Evolutionary conservation across 2,329 filamentous ascomycete species (phyloP), one percentile per base, ranked within the genome.

Genomic region (Incumbomyces delicatus): DNA sequence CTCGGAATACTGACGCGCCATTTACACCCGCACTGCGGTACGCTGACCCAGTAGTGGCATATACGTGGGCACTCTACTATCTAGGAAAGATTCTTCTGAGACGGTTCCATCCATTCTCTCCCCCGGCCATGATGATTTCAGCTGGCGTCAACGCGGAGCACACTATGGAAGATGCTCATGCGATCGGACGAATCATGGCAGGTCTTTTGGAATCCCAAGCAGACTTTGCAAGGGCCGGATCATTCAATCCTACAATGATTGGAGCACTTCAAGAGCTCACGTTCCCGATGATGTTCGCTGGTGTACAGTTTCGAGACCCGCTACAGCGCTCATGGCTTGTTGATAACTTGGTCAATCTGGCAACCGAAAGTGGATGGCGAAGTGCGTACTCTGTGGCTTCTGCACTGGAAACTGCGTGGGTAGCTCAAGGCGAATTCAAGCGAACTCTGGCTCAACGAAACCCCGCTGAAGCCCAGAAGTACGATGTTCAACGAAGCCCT

Each of bases 31-130:
- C 86, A 0, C 68, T 88, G 6, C 80, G 87, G 53, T 95, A 94
- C 61, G 78, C 86, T 27, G 90, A 85, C 1, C 90, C 87, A 62
- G 82, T 83, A n/a, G 84, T 96, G 52, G 86, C 85, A 2, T 83
- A 86, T 30, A 74, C 95, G 17, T 95, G 88, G 87, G 80, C 85
- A 60, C 83, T 89, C 53, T 89, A 86, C 62, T 85, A 94, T 64
- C 86, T 90, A 72, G 82, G 83, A 0, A 74, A 87, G 39, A 90
- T 96, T 48, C 75, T 89, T 45, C 75, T 92, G n/a, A 73, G 90
- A 49, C 77, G 92, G 30, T 75, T 81, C 1, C 89, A 95, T 56
- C 92, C 92, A 0, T 78, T 77, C 18, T 95, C 95, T 88, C 90
- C 89, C 1, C 87, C 90, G 0, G 81, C 89, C 7, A 85, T 88